These are phyloP conservation scores for Phytopythium litorale DNA, from an alignment of 352 stramenopile species.

Conservation along the genomic window DNA sequence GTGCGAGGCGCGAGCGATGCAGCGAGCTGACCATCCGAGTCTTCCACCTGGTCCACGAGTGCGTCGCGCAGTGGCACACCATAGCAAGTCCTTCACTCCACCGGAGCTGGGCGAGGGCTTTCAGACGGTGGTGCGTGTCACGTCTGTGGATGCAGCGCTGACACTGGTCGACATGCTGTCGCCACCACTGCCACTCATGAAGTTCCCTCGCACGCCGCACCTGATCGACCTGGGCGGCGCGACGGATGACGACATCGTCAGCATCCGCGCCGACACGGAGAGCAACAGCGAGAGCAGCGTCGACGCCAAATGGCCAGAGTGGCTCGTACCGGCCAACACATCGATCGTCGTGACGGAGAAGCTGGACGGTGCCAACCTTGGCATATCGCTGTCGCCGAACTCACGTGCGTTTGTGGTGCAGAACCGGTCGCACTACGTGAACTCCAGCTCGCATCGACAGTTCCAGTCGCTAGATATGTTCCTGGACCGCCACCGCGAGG, in stretches of 20 bases:
- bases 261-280: not conserved
- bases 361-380: conserved; percentile 82
- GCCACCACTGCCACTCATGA: conserved; percentile 38
- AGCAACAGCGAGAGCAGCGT: not conserved
- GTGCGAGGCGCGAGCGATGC: conserved; percentile 45
- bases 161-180: conserved; percentile 28
- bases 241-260: conserved; percentile 51
- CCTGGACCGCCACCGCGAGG: conserved; percentile 30
- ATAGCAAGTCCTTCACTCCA: conserved; percentile 32
- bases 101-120: conserved; percentile 49
- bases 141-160: conserved; percentile 40
- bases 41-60: conserved; percentile 41
- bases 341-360: conserved; percentile 75
- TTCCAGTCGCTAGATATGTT: conserved; percentile 67
- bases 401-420: conserved; percentile 55
- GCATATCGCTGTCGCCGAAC: conserved; percentile 54
- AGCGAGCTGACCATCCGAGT: conserved; percentile 35
- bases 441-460: conserved; percentile 49
- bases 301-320: not conserved
- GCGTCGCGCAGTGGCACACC: conserved; percentile 33
- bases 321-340: conserved; percentile 6
- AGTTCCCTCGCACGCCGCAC: conserved; percentile 61
- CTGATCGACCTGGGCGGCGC: conserved; percentile 53
- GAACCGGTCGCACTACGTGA: conserved; percentile 77
- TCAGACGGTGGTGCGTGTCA: conserved; percentile 41